Percentiles rank a stretch among this genome's conserved stretches.
Evolutionary conservation across 1,139 yeast species (phyloP).

Genomic region (Protomyces gravidus): DNA sequence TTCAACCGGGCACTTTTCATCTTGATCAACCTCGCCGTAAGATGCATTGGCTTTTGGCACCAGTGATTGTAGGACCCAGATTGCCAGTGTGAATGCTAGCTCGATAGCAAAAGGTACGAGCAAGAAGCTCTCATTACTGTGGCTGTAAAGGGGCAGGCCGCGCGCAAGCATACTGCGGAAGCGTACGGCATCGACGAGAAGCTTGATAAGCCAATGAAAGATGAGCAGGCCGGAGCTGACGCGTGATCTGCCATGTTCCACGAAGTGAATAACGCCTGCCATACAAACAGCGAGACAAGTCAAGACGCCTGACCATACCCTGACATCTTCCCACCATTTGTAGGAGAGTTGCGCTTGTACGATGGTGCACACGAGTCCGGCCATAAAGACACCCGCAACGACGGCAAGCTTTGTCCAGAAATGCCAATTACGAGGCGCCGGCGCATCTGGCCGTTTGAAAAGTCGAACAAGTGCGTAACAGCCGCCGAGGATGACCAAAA

Average conservation of each 20-base stretch:
- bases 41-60: slow-evolving; percentile 22
- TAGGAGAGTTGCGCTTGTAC: slow-evolving; percentile 34
- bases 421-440: slow-evolving; percentile 33
- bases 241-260: slow-evolving; percentile 63
- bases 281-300: slow-evolving; percentile 49
- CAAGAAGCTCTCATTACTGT: slow-evolving; percentile 26
- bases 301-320: slow-evolving; percentile 46
- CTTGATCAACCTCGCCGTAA: slow-evolving; percentile 36
- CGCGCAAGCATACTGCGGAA: slow-evolving; percentile 32
- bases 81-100: slow-evolving; percentile 30
- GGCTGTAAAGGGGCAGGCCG: slow-evolving; percentile 31
- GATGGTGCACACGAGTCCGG: slow-evolving; percentile 21
- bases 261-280: slow-evolving; percentile 57
- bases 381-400: slow-evolving; percentile 12
- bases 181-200: slow-evolving; percentile 40
- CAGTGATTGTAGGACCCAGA: slow-evolving; percentile 25
- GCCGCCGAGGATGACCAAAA: slow-evolving; percentile 56
- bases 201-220: slow-evolving; percentile 68
- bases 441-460: slow-evolving; percentile 35
- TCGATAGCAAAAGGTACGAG: slow-evolving; percentile 32
- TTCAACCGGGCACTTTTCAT: slow-evolving; percentile 67
- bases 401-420: slow-evolving; percentile 34
- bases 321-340: slow-evolving; percentile 44
- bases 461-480: slow-evolving; percentile 43
- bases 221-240: slow-evolving; percentile 68